phyloP scores from a whole-genome alignment of 306 rosid species.

The Cicer bijugum region DNA sequence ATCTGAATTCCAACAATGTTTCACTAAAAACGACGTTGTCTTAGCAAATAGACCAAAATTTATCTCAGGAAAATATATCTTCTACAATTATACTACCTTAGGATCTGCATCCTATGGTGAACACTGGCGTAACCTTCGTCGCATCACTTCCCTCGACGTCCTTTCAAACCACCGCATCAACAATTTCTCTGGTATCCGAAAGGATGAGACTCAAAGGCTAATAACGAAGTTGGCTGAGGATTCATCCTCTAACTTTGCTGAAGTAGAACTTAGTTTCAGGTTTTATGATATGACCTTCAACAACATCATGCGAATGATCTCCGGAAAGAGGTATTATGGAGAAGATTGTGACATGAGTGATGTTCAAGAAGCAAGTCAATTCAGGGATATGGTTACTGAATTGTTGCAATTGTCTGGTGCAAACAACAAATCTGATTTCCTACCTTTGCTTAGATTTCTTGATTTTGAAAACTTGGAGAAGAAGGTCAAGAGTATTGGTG shows the following conservation, averaged over 20 bases:
- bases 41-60: conserved; percentile 56
- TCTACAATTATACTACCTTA: conserved; percentile 59
- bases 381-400: conserved; percentile 48
- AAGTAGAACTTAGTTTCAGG: conserved; percentile 44
- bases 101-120: conserved; percentile 51
- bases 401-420: conserved; percentile 18
- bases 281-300: conserved; percentile 53
- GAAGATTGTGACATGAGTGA: conserved; percentile 44
- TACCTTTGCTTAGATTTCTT: conserved; percentile 48
- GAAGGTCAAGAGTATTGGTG: conserved; percentile 28
- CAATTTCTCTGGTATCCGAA: conserved; percentile 42
- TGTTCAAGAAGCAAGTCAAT: conserved; percentile 48
- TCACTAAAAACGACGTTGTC: conserved; percentile 60
- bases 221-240: conserved; percentile 27
- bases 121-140: conserved; percentile 78
- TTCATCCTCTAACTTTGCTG: conserved; percentile 6
- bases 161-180: conserved; percentile 52
- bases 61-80: conserved; percentile 50
- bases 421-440: conserved; percentile 47
- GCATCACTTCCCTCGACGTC: conserved; percentile 56
- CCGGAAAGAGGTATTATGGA: conserved; percentile 54
- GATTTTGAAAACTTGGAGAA: conserved; percentile 38
- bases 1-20: conserved; percentile 51
- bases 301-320: conserved; percentile 48
- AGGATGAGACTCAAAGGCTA: conserved; percentile 49